Evolutionary conservation across 805 yeast species (phyloP).

Genomic region (Saturnispora bothae): DNA sequence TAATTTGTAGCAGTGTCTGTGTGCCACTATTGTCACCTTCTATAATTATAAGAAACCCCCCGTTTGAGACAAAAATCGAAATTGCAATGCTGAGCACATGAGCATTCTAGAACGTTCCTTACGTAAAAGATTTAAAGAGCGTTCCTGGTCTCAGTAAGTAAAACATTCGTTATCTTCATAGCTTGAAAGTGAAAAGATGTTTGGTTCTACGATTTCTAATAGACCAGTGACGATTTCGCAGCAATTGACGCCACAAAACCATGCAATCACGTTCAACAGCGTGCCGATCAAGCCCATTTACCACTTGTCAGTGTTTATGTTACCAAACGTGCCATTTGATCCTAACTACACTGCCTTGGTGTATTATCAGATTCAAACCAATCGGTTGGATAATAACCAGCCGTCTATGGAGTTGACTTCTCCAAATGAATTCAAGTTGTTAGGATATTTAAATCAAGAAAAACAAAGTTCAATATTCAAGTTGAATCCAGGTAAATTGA

Average conservation of each 20-base stretch:
- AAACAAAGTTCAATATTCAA: conserved; percentile 92
- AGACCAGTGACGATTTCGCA: conserved; percentile 36
- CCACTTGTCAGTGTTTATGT: conserved; percentile 72
- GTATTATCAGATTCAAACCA: conserved; percentile 70
- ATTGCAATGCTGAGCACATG: conserved; percentile 2
- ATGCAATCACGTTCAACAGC: conserved; percentile 50
- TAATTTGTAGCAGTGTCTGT: conserved; percentile 11
- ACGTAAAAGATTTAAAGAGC: background rate
- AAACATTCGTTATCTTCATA: too few relatives aligned
- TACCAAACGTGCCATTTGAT: conserved; percentile 74
- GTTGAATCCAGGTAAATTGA: conserved; percentile 37
- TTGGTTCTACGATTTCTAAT: conserved; percentile 27
- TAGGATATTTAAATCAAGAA: conserved; percentile 48
- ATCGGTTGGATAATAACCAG: conserved; percentile 22
- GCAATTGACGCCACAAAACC: conserved; percentile 62
- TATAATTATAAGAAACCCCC: too few relatives aligned
- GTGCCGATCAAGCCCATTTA: conserved; percentile 48
- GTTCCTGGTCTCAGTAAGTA: background rate
- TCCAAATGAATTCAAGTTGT: conserved; percentile 43
- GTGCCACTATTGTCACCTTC: too few relatives aligned
- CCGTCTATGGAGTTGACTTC: conserved; percentile 4
- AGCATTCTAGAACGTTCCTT: conserved; percentile 4
- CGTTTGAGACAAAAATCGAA: too few relatives aligned
- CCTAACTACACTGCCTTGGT: conserved; percentile 70
- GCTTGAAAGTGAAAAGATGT: conserved; percentile 17